Evolutionary conservation across 768 basidiomycete genomes (phyloP).

Genomic region (Tricholomella constricta): DNA sequence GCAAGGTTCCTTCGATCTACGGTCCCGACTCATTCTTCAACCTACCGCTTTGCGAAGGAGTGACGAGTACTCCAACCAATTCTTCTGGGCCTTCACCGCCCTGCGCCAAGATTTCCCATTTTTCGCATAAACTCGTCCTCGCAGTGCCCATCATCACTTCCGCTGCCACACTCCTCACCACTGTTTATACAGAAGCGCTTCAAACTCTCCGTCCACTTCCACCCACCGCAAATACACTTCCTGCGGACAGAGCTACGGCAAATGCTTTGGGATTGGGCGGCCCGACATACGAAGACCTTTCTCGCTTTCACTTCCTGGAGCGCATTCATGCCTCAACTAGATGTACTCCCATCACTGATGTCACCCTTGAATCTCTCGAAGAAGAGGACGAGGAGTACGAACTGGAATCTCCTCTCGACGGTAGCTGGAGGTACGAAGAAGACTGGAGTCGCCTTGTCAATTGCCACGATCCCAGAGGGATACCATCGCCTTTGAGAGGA

Average conservation of each 20-base stretch:
- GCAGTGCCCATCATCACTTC: conserved; percentile 42
- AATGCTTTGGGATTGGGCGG: conserved; percentile 26
- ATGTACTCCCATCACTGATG: conserved; percentile 10
- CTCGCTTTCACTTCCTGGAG: conserved; percentile 43
- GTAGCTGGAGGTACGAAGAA: conserved; percentile 39
- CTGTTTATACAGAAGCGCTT: conserved; percentile 37
- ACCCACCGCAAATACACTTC: conserved; percentile 23
- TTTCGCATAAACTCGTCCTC: conserved; percentile 40
- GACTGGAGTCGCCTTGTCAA: conserved; percentile 51
- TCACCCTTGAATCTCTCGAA: conserved; percentile 7
- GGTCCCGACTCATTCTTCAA: conserved; percentile 46
- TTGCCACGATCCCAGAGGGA: conserved; percentile 40
- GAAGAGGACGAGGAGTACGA: conserved; percentile 17
- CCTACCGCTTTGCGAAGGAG: conserved; percentile 37
- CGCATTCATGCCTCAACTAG: conserved; percentile 34
- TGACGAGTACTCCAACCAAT: conserved; percentile 19
- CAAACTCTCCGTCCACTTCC: conserved; percentile 31
- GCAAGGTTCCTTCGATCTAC: conserved; percentile 42
- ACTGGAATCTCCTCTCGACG: neutral
- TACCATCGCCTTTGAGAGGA: conserved; percentile 40
- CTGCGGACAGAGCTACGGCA: conserved; percentile 37
- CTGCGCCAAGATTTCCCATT: conserved; percentile 38
- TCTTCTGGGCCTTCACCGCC: conserved; percentile 36
- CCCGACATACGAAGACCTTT: conserved; percentile 42
- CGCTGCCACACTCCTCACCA: conserved; percentile 40